Evolutionary conservation across 2,329 filamentous ascomycete genomes (phyloP), one percentile per base, ranked within the genome.

Genomic region (Microthyrium microscopicum): DNA sequence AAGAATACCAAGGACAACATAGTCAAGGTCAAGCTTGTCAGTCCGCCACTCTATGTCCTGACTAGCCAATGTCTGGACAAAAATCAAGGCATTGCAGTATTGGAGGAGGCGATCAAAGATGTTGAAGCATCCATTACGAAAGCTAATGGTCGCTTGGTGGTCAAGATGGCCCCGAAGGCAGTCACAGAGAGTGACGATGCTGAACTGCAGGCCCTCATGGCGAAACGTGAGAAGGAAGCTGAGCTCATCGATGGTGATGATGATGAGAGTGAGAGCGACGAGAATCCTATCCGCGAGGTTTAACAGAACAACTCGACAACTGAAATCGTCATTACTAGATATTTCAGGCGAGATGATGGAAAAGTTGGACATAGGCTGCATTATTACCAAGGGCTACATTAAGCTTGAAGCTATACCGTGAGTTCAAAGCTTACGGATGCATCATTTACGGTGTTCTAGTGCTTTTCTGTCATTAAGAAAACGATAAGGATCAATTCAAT

Each of bases 131-230:
- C 69, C 56, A 98, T 98, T 53, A 72, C 75, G 52, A 65, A 58
- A 29, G 70, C 79, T 1, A 80, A 80, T 34, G 89, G 89, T 40
- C 74, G 73, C 51, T 78, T 87, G 51, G 70, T 77, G 27, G 78
- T 94, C 47, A 93, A 91, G 73, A 98, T 98, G 89, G 85, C 89
- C 49, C 89, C 89, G 45, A 95, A 95, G 74, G 89, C 91, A 4
- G 89, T 98, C 41, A 98, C 89, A 2, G 91, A 95, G 68, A 91
- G 84, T 56, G 91, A 98, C 50, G 89, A 98, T 52, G 89, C 87
- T 18, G 85, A 94, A 60, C 67, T 98, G 44, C 84, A 94, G 57
- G 89, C 87, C 33, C 70, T 98, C 43, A 98, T 98, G 89, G 89
- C 95, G 69, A 94, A 95, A 76, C 77, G 81, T 44, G 89, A 93